Base-by-base conservation (phyloP, 1,139 yeast genomes). In the Dujonia santamariae region DNA sequence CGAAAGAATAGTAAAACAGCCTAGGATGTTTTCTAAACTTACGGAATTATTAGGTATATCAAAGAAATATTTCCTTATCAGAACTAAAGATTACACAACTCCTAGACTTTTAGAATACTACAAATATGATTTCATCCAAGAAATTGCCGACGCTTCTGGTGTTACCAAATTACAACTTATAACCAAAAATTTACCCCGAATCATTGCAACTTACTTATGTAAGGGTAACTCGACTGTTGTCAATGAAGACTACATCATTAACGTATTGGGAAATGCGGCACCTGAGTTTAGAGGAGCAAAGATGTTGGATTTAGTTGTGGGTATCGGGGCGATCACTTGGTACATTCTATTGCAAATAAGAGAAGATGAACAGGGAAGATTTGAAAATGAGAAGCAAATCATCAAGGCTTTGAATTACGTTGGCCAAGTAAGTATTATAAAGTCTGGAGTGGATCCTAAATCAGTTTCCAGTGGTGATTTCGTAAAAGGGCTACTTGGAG, bases 51-150 rank as follows among this genome's bases (percentile, higher is more conserved):
- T 87, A 21, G 84, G 80, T 1, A 73, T 87, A 29, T 67, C 85
- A 1, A 63, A 70, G 4, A 67, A 67, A 18, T 78, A 77, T 22
- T 84, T 92, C 38, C 62, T 90, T 25, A 67, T 68, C 28, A 68
- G 92, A 38, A 86, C 95, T 2, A 77, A 78, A 34, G 76, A 78
- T 16, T 84, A 79, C 47, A 85, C 92, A 1, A 72, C 90, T 0
- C 97, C 98, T 0, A 72, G 80, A 44, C 65, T 90, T 9, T 67
- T 87, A 36, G 80, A 79, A 31, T 77, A 78, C 36, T 78, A 80
- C 47, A 73, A 80, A 41, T 66, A 67, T 34, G 87, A 80, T 45
- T 72, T 77, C 32, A 63, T 90, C 34, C 73, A 78, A 28, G 81
- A 76, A 40, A 67, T 69, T 20, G 70, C 74, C 1, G 59, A 55